phyloP scores from a whole-genome alignment of 805 yeast genomes.

The Starmerella roubikii region DNA sequence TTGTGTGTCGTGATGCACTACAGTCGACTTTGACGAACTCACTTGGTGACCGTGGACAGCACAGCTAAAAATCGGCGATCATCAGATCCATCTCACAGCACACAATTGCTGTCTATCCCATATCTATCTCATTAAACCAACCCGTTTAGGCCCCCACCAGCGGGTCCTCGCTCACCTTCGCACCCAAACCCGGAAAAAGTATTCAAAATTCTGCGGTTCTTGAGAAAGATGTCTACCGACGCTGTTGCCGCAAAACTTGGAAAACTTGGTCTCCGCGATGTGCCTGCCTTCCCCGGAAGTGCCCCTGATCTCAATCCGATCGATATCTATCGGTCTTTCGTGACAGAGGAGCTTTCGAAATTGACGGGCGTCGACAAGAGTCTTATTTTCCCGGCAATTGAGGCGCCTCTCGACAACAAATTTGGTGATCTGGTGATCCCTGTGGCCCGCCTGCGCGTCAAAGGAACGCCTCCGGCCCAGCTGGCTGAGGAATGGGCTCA shows the following conservation, averaged over 20 bases:
- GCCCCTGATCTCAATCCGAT: constrained; percentile 67
- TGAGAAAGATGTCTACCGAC: constrained; percentile 16
- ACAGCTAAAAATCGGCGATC: too few relatives aligned
- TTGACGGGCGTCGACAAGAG: constrained; percentile 58
- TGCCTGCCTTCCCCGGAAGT: constrained; percentile 34
- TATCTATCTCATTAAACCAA: too few relatives aligned
- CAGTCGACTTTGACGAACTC: too few relatives aligned
- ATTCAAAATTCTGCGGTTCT: constrained; percentile 2
- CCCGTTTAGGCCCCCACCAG: too few relatives aligned
- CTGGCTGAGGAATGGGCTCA: constrained; percentile 66
- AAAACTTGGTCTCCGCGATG: constrained; percentile 18
- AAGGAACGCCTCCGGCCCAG: constrained; percentile 64
- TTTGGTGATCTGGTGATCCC: constrained; percentile 91
- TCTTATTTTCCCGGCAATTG: constrained; percentile 71
- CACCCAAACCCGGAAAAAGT: neutral
- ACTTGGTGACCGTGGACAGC: too few relatives aligned
- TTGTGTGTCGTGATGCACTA: too few relatives aligned
- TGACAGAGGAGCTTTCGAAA: constrained; percentile 60
- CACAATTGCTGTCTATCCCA: too few relatives aligned
- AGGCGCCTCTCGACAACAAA: constrained; percentile 71
- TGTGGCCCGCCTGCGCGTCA: constrained; percentile 75
- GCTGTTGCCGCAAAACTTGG: constrained; percentile 16
- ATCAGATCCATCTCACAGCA: too few relatives aligned
- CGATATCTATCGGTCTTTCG: constrained; percentile 81
- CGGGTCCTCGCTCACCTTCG: neutral